These are phyloP conservation scores for Picochlorum sp. DNA, from an alignment of 139 green algal species.

Conservation along the genomic window DNA sequence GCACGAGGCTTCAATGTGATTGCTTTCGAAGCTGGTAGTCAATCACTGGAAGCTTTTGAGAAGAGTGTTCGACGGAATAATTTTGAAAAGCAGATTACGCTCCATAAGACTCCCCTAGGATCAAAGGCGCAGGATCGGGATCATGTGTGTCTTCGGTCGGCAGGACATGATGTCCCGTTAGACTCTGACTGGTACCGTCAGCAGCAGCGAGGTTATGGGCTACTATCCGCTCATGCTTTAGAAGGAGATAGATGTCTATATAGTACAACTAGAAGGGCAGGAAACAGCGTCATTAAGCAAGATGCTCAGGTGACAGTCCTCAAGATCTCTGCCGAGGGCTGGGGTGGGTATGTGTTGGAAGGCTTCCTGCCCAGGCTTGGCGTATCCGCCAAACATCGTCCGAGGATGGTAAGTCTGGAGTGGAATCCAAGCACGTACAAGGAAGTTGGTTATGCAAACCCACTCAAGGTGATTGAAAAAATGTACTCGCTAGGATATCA, in stretches of 20 bases:
- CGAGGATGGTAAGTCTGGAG: conserved; percentile 58
- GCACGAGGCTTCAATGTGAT: conserved; percentile 53
- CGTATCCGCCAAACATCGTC: conserved; percentile 11
- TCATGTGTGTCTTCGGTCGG: conserved; percentile 22
- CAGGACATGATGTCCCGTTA: conserved; percentile 1
- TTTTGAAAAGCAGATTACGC: conserved; percentile 39
- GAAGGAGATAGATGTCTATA: conserved; percentile 12
- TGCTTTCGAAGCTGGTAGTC: conserved; percentile 54
- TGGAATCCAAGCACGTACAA: conserved; percentile 44
- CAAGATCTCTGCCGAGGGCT: conserved; percentile 47
- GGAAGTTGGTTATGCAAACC: conserved; percentile 22
- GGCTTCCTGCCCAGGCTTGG: conserved; percentile 37
- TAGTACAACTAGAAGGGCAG: conserved; percentile 3
- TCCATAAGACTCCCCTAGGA: conserved; percentile 41
- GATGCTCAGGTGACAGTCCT: conserved; percentile 37
- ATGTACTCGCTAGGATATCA: conserved; percentile 61
- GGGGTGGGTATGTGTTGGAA: conserved; percentile 56
- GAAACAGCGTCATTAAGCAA: conserved; percentile 6
- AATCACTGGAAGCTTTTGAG: conserved; percentile 43
- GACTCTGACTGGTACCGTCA: conserved; percentile 11
- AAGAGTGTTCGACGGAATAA: conserved; percentile 56
- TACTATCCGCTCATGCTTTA: conserved; percentile 13
- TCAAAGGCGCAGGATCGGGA: conserved; percentile 25
- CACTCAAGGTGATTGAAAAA: conserved; percentile 39
- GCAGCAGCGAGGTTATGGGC: conserved; percentile 20